phyloP scores from a whole-genome alignment of 306 rosid species.

The Malus orientalis region DNA sequence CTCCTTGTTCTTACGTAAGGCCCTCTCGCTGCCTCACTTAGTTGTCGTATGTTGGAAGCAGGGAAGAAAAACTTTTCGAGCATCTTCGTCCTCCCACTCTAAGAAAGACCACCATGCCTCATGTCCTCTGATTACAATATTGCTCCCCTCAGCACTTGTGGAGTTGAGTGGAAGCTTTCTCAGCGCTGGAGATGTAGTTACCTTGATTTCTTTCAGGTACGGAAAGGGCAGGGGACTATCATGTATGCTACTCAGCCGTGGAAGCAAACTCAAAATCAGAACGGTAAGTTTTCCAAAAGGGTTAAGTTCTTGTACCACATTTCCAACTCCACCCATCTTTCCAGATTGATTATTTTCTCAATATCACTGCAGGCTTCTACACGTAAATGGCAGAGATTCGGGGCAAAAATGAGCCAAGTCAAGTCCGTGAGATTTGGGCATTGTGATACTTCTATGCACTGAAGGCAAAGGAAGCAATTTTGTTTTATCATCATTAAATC shows the following conservation, averaged over 20 bases:
- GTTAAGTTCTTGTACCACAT: not conserved
- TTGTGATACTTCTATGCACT: too few relatives aligned
- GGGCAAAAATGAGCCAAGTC: not conserved
- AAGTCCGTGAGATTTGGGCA: not conserved
- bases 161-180: constrained; percentile 7
- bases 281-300: not conserved
- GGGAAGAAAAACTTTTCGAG: not conserved
- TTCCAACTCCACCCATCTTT: not conserved
- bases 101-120: constrained; percentile 4
- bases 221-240: not conserved
- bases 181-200: not conserved
- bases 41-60: not conserved
- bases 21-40: too few relatives aligned
- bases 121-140: not conserved
- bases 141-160: not conserved
- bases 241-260: not conserved
- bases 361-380: not conserved
- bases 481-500: not conserved
- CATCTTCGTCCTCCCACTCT: constrained; percentile 4
- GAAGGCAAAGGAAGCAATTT: not conserved
- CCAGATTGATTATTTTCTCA: not conserved
- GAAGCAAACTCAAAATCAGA: not conserved
- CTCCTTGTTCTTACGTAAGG: too few relatives aligned
- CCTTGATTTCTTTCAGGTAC: not conserved
- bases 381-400: not conserved